Base-by-base conservation (phyloP, 2,329 filamentous ascomycete species). In the Blastomyces silverae region DNA sequence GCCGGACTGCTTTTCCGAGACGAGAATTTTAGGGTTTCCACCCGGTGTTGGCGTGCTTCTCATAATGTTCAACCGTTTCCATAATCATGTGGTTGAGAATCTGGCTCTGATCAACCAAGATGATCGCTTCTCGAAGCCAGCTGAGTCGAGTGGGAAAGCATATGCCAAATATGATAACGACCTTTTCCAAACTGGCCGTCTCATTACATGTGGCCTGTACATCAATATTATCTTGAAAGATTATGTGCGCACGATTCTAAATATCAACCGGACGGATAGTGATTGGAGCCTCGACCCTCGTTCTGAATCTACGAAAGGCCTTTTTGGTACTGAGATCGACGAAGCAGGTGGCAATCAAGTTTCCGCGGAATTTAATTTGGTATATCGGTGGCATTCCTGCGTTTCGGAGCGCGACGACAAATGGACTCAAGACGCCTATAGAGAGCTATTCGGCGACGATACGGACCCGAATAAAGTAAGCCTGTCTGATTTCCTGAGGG, bases 361-460 rank as follows among this genome's bases (percentile, higher is more conserved):
- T 55, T 78, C 78, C 2, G 79, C 77, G 22, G 82, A 84, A 68
- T 84, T 84, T 71, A 83, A 84, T 67, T 73, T 84, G 39, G 73
- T 84, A 11, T 84, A 84, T 68, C 77, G 82, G 13, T 69, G 68
- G 62, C 89, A 92, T 76, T 88, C 88, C 3, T 87, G 86, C 69
- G 86, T 91, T 69, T 80, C 80, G 2, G 82, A 84, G 61, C 85
- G 84, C 68, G 89, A 92, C 71, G 89, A 91, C 67, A 80, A 84
- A 66, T 92, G 89, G 88, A 86, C 89, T 22, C 80, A 89, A 68
- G 81, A 85, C 13, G 83, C 87, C 67, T 88, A 87, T 71, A 73
- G 74, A 0, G 73, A 64, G n/a, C 34, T 66, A 10, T 65, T 70
- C 25, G 59, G 44, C 17, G 62, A 67, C 72, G 2, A 66, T 50